Evolutionary conservation across 371 early-diverging fungal species (phyloP), one percentile per base, ranked within the genome.

Genomic region (Polyrhizophydium stewartii): DNA sequence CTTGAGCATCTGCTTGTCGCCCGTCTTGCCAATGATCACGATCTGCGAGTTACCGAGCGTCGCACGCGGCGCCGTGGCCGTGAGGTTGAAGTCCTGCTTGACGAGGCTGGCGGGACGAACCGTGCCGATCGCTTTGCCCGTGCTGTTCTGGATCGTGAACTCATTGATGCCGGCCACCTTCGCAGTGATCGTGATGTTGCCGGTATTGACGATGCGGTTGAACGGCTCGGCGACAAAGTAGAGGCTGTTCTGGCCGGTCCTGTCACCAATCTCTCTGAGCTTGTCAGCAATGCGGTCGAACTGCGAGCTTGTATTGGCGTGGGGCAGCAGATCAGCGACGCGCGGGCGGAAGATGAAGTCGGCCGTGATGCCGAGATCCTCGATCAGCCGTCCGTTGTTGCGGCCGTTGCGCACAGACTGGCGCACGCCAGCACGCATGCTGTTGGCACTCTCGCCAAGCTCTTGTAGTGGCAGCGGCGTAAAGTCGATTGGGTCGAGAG

Each of bases 271-370:
- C 24, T 55, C 22, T 2, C 24, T 35, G 25, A 67, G 52, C 21
- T n/a, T 24, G 7, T 38, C 35, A 7, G 66, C 65, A 38, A 69
- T 66, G 35, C 40, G 24, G 17, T 61, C 61, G 30, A 58, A 66
- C 51, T 58, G 65, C n/a, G 66, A 35, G 43, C 9, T 1, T 10
- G 28, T 27, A 17, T 21, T 51, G 16, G 22, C n/a, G 27, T 30
- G 28, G 5, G 22, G 49, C 22, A 32, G 45, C 2, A 69, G 27
- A 46, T 69, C 70, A 12, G 9, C 58, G 17, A 35, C 16, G 55
- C 24, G n/a, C 21, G 66, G 63, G n/a, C 70, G 56, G 52, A 66
- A 21, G n/a, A 66, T 37, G 32, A 22, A 6, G 55, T 71, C 71
- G 55, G 65, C 24, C 9, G 25, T 47, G 33, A 67, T 38, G 37